These are phyloP conservation scores for Lactarius pseudohatsudake DNA, from an alignment of 768 basidiomycete genomes.

Conservation along the genomic window DNA sequence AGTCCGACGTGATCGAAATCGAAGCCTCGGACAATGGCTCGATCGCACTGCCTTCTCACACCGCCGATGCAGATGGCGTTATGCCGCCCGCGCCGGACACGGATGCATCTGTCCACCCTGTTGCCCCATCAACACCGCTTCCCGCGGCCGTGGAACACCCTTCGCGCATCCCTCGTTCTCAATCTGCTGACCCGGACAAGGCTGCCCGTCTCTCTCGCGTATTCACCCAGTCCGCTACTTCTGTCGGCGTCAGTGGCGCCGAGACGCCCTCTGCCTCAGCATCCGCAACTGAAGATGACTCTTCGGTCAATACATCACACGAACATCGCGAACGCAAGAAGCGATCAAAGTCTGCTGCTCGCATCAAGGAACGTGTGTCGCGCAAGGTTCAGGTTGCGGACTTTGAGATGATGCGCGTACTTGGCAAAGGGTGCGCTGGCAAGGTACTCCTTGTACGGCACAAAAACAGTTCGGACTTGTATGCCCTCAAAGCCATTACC, in stretches of 20 bases:
- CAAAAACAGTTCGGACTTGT: constrained; percentile 67
- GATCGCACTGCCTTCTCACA: constrained; percentile 6
- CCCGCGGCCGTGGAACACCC: constrained; percentile 33
- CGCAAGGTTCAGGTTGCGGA: constrained; percentile 83
- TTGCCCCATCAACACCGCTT: constrained; percentile 30
- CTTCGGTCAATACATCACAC: constrained; percentile 61
- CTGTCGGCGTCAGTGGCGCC: constrained; percentile 22
- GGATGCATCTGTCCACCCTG: constrained; percentile 26
- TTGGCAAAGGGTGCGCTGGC: constrained; percentile 97
- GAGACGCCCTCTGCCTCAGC: constrained; percentile 53
- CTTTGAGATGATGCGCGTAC: constrained; percentile 95
- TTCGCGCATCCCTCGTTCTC: constrained; percentile 67
- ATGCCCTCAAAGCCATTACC: constrained; percentile 96
- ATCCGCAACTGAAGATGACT: constrained; percentile 58
- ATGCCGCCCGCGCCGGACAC: constrained; percentile 1
- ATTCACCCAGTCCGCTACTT: constrained; percentile 49
- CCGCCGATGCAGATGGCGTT: constrained; percentile 1
- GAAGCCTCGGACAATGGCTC: constrained; percentile 21
- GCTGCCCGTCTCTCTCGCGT: constrained; percentile 56
- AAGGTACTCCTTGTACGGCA: constrained; percentile 92
- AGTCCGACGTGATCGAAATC: constrained; percentile 24
- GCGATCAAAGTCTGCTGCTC: constrained; percentile 49
- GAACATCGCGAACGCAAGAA: constrained; percentile 48
- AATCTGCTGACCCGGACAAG: constrained; percentile 77
- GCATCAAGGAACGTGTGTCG: constrained; percentile 52